Evolutionary conservation across 2,329 filamentous ascomycete species (phyloP).

Genomic region (Seiridium unicorne): DNA sequence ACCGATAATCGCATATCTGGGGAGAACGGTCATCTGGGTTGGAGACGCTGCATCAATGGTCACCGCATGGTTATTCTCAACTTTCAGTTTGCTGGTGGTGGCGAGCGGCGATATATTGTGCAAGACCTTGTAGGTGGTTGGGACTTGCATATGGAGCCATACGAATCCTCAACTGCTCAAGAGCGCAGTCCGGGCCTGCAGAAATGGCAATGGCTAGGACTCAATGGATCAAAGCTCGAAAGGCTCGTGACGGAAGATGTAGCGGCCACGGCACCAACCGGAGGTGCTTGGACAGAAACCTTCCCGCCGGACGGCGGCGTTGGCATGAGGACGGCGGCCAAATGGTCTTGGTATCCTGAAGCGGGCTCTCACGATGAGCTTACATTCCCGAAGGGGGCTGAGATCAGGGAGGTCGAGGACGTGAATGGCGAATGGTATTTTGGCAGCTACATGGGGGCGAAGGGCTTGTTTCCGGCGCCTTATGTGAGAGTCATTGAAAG

Average conservation of each 20-base stretch:
- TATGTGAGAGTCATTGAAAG: constrained; percentile 59
- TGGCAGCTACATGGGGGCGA: constrained; percentile 78
- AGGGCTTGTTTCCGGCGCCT: constrained; percentile 76
- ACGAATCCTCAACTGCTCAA: constrained; percentile 31
- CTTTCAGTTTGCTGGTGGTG: constrained; percentile 67
- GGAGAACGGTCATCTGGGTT: constrained; percentile 77
- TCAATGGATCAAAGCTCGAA: constrained; percentile 35
- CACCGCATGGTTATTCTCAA: constrained; percentile 84
- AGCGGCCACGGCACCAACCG: constrained; percentile 38
- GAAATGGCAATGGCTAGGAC: constrained; percentile 50
- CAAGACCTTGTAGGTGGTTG: constrained; percentile 76
- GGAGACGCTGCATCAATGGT: constrained; percentile 76
- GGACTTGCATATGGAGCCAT: constrained; percentile 60
- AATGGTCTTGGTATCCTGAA: constrained; percentile 78
- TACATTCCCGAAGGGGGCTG: constrained; percentile 78
- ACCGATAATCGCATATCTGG: constrained; percentile 62
- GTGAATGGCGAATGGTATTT: constrained; percentile 90
- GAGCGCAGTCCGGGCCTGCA: constrained; percentile 32
- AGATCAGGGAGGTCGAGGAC: constrained; percentile 80
- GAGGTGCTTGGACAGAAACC: constrained; percentile 21
- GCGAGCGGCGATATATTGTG: constrained; percentile 66
- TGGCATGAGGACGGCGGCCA: constrained; percentile 61
- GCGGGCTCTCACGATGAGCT: constrained; percentile 69
- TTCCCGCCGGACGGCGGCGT: constrained; percentile 77
- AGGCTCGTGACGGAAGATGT: constrained; percentile 53